These are phyloP conservation scores for Neofusicoccum ribis DNA, from an alignment of 2,329 filamentous ascomycete species.

Conservation along the genomic window DNA sequence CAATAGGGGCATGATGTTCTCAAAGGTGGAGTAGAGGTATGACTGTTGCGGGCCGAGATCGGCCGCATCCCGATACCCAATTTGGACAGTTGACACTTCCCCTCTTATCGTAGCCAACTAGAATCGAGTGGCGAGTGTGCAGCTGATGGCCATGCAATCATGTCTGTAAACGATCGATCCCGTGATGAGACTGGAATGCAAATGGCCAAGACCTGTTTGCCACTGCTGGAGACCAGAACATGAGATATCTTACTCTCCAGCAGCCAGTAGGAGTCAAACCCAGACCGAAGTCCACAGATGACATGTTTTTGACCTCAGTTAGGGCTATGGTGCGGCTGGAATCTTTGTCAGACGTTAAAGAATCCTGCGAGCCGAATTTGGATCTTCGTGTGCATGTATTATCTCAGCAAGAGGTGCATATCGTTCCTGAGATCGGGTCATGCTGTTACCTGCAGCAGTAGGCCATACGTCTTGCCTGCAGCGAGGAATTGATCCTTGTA, in stretches of 20 bases:
- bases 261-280: too few relatives aligned
- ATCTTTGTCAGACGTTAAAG: conserved; percentile 10
- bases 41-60: background rate
- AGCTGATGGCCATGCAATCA: background rate
- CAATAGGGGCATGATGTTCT: background rate
- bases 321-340: background rate
- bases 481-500: background rate
- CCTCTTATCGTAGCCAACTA: background rate
- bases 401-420: background rate
- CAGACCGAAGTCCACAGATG: background rate
- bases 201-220: background rate
- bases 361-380: background rate
- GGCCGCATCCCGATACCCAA: background rate
- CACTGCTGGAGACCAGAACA: background rate
- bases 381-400: background rate
- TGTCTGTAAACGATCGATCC: background rate
- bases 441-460: background rate
- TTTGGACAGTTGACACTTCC: background rate
- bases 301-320: background rate
- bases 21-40: conserved; percentile 7
- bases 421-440: conserved; percentile 1
- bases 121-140: background rate
- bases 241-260: background rate
- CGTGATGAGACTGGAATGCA: background rate
- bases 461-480: background rate